Evolutionary conservation across 2,329 filamentous ascomycete genomes (phyloP).

Genomic region (Ceratocystiopsis minuta): DNA sequence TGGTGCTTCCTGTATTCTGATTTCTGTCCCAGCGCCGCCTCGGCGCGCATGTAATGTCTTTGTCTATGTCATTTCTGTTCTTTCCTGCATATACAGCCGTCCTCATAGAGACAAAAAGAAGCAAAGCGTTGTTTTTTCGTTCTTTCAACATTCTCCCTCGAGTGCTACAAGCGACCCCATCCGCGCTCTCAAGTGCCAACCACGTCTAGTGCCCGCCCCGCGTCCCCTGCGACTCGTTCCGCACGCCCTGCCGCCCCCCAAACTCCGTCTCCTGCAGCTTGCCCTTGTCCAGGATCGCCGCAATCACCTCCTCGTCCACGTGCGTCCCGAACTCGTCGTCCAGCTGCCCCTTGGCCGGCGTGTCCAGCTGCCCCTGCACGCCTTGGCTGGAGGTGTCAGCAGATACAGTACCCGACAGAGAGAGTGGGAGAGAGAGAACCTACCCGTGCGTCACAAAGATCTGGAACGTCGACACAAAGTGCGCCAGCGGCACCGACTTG

Average conservation of each 20-base stretch:
- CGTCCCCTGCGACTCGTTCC: conserved; percentile 32
- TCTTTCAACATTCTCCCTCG: too few species aligned
- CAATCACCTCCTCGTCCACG: conserved; percentile 64
- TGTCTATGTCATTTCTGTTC: too few species aligned
- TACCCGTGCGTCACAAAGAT: conserved; percentile 83
- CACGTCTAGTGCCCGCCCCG: conserved; percentile 19
- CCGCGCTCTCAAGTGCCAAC: too few species aligned
- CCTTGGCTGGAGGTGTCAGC: conserved; percentile 46
- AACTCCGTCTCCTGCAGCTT: conserved; percentile 43
- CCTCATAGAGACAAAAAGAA: too few species aligned
- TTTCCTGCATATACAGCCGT: too few species aligned
- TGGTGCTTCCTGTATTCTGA: too few species aligned
- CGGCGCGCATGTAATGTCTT: too few species aligned
- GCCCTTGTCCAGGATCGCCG: conserved; percentile 64
- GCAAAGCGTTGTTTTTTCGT: too few species aligned
- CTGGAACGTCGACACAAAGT: conserved; percentile 79
- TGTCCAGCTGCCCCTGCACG: conserved; percentile 60
- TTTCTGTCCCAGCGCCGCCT: too few species aligned
- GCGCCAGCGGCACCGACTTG: conserved; percentile 57
- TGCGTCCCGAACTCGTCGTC: conserved; percentile 77
- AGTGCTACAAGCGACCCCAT: neutral
- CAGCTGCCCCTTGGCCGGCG: conserved; percentile 54
- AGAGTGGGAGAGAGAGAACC: conserved; percentile 15
- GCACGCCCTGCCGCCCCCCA: conserved; percentile 30
- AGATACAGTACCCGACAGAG: neutral